Base-by-base conservation (phyloP, 2,329 filamentous ascomycete genomes). In the Calonectria pteridis region DNA sequence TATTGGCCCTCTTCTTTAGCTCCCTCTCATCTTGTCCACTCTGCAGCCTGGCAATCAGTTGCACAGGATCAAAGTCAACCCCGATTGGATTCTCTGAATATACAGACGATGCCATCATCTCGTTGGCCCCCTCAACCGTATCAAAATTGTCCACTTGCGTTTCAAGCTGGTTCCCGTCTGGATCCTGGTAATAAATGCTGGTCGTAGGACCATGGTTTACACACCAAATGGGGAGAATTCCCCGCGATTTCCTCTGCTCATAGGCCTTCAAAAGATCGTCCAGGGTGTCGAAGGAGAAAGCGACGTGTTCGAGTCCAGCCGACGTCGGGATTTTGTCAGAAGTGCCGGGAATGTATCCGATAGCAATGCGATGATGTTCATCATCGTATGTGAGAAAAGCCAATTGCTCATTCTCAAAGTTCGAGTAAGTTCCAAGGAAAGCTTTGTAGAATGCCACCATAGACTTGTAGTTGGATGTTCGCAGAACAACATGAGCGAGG, bases 141-240 rank as follows among this genome's bases (percentile, higher is more conserved):
- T 71, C 67, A 23, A 69, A 75, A 29, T 71, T 73, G n/a, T 75
- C 73, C 3, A 75, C 73, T 35, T 73, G 73, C 0, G 67, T 71
- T 69, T 75, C 73, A 7, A 75, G 35, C 49, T 49, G 35, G 51
- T 75, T 75, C 2, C 73, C 71, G 10, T 75, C 73, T 0, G 73
- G 73, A 28, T 73, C 73, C 20, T 67, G 59, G 35, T 75, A 75
- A 49, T 75, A 75, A 40, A 73, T 73, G 40, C 67, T 71, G 3
- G 73, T 75, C 13, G 71, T 75, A 11, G 64, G 63, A n/a, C 71
- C 73, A n/a, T 75, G 73, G 58, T 75, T 75, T 18, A 75, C 64
- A 31, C 35, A 69, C 73, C 73, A 73, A 20, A 71, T 33, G 1
- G 73, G 71, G 11, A 53, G 31, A 49, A 75, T 70, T 1, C 65